Percentiles rank a stretch among this genome's conserved stretches.
phyloP scores from a whole-genome alignment of 768 basidiomycete species.

The Tricholoma sp. region DNA sequence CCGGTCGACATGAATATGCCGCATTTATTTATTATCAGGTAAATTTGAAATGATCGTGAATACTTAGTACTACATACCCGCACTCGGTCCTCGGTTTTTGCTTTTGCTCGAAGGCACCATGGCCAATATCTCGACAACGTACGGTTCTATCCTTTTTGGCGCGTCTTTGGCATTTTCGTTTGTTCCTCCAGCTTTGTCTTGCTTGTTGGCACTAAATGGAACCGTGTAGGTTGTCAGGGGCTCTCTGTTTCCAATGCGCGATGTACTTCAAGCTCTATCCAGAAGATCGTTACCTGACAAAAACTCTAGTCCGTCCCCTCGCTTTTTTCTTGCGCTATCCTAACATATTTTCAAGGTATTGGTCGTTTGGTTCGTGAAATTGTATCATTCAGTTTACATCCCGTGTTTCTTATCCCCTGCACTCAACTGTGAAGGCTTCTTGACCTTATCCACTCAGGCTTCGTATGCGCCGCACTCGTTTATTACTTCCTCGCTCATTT shows the following conservation, averaged over 20 bases:
- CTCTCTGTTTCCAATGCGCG: slow-evolving; percentile 19
- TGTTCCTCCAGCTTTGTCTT: no score
- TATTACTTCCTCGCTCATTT: slow-evolving; percentile 18
- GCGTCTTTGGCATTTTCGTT: no score
- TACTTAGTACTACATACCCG: no score
- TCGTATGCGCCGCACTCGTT: slow-evolving; percentile 16
- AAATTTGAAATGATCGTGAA: no score
- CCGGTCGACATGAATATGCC: no score
- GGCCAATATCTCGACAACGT: no score
- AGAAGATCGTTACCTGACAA: slow-evolving; percentile 13
- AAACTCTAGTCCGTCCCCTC: slow-evolving; percentile 13
- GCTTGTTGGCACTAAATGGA: neutral
- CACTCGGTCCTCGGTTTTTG: no score
- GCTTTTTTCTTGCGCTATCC: neutral
- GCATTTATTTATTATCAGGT: no score
- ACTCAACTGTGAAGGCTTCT: slow-evolving; percentile 10
- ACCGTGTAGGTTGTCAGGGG: slow-evolving; percentile 16
- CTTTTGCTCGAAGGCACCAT: no score
- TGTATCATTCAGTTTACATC: neutral
- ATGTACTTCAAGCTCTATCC: slow-evolving; percentile 22
- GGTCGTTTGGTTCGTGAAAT: slow-evolving; percentile 7
- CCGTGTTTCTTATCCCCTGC: no score
- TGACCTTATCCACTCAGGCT: slow-evolving; percentile 15
- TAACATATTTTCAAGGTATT: slow-evolving; percentile 5
- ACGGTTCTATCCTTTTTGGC: no score